Base-by-base conservation (phyloP, 257 asterid genomes). In the Gentiana dahurica region DNA sequence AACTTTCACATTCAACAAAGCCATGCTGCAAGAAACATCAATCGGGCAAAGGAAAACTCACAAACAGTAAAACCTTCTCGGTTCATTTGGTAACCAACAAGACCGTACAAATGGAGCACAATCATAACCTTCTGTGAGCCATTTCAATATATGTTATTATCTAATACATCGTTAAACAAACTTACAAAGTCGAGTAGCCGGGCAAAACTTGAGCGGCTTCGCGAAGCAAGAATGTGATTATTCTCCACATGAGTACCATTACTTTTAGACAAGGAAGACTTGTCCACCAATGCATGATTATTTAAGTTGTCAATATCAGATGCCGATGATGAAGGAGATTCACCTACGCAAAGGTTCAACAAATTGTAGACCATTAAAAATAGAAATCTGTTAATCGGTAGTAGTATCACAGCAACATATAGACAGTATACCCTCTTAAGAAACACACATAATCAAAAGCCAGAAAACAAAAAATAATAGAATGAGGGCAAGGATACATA, bases 241-340 rank as follows among this genome's bases (percentile, higher is more conserved):
- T 63, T 81, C 53, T 82, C 86, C 61, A 77, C 54, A 36, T 60
- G 83, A 70, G 86, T 59, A 68, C 72, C 88, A 68, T 68, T 69
- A 75, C 77, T 80, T 77, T 80, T 85, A 49, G 83, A 66, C 68
- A 75, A 68, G 60, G 78, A 64, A 57, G 81, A 65, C 77, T 75
- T 79, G 49, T 87, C 95, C 41, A 58, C 71, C 65, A 73, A 67
- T 58, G 79, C 82, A 67, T 73, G 84, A 71, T 81, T 74, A 77
- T 87, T 82, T 36, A 84, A 81, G 83, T 85, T 87, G 68, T 87
- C 98, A 74, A 87, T 73, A 61, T 82, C 96, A 58, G 96, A 91
- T 66, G 90, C 96, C 65, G 96, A 91, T 58, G 95, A 91, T 62
- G 93, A 87, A 43, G 96, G 96, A 70, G 96, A 91, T 78, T 91